These are phyloP conservation scores for Phytophthora pistaciae DNA, from an alignment of 352 stramenopile species.

Conservation along the genomic window DNA sequence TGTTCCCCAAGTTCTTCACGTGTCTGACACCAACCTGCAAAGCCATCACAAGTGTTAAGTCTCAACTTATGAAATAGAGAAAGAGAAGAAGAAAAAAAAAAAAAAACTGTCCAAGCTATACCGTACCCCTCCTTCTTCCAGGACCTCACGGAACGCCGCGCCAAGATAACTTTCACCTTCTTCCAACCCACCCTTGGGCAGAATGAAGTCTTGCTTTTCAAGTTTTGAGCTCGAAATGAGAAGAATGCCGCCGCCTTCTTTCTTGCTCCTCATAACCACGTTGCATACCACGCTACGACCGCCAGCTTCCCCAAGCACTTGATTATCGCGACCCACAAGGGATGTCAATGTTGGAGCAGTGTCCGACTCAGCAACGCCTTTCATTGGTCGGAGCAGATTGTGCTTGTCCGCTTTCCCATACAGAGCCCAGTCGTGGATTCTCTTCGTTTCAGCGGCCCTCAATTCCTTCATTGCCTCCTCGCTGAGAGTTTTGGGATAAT, in stretches of 20 bases:
- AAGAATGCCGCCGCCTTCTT: background rate
- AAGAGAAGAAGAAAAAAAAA: too few relatives aligned
- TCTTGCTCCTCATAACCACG: background rate
- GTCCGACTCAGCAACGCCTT: background rate
- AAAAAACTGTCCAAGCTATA: background rate
- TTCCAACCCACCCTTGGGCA: background rate
- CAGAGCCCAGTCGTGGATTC: background rate
- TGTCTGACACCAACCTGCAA: background rate
- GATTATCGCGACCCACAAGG: background rate
- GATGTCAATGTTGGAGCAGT: background rate
- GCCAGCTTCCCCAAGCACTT: background rate
- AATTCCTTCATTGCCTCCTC: background rate
- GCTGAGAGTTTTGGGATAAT: background rate
- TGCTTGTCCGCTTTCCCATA: background rate
- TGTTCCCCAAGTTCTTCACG: background rate
- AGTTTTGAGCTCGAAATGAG: constrained; percentile 1
- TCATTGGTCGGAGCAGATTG: background rate
- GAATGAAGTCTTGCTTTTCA: background rate
- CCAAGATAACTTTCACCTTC: rapidly evolving
- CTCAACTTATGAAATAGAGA: too few relatives aligned
- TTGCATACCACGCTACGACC: background rate
- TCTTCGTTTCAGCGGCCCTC: background rate
- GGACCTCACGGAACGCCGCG: background rate
- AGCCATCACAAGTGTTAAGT: background rate
- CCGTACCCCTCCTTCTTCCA: constrained; percentile 2